Percentiles rank a stretch among this genome's conserved stretches.
Evolutionary conservation across 768 basidiomycete species (phyloP).

Genomic region (Hemileccinum impolitum): DNA sequence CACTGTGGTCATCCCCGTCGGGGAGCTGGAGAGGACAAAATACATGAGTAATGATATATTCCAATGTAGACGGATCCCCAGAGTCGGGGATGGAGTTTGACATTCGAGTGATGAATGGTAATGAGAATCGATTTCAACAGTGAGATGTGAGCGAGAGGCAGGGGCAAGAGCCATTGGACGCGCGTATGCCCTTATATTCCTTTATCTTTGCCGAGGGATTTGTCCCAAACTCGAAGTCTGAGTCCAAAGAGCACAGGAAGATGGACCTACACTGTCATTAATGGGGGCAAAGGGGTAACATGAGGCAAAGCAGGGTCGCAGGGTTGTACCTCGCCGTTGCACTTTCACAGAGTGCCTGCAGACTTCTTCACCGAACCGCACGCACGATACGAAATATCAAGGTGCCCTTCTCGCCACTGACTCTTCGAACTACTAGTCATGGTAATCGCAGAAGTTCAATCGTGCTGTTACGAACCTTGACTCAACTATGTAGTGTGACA

Average conservation of each 20-base stretch:
- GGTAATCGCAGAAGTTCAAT: too few species aligned
- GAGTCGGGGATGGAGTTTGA: neutral
- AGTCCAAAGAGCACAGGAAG: neutral
- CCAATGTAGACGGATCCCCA: neutral
- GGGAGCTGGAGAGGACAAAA: conserved; percentile 43
- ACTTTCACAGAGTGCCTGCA: too few species aligned
- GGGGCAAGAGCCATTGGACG: neutral
- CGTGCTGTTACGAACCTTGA: too few species aligned
- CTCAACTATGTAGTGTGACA: too few species aligned
- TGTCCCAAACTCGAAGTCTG: neutral
- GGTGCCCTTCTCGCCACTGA: too few species aligned
- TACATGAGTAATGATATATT: conserved; percentile 40
- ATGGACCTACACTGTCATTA: neutral
- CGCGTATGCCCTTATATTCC: neutral
- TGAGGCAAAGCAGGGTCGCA: too few species aligned
- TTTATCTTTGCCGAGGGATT: neutral
- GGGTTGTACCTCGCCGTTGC: too few species aligned
- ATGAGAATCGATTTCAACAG: neutral
- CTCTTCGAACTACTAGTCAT: too few species aligned
- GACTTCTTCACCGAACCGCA: too few species aligned
- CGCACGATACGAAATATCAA: too few species aligned
- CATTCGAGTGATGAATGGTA: conserved; percentile 1
- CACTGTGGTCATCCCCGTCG: conserved; percentile 32
- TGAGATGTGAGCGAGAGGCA: neutral
- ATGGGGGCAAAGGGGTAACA: neutral